Conservation (phyloP, 768 basidiomycete species). For the Pleurotus djamor region DNA sequence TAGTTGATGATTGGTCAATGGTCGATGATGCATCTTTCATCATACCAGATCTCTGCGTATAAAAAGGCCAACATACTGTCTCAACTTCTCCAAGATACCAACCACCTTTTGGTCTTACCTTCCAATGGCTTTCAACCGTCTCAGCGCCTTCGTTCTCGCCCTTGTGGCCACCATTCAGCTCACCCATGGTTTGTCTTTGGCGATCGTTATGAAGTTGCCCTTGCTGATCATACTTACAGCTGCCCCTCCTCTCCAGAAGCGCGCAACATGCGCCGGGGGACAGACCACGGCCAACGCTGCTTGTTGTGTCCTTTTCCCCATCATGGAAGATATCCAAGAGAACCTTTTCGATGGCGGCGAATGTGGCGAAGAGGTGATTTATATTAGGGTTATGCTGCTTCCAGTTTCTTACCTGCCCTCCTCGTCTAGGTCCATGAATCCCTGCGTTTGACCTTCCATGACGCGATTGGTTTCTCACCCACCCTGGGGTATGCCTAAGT, state of each 20-base stretch:
- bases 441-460: slow-evolving; percentile 36
- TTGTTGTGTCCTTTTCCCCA: slow-evolving; percentile 22
- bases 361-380: slow-evolving; percentile 24
- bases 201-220: neutral
- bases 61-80: neutral
- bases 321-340: slow-evolving; percentile 18
- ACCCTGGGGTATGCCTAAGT: slow-evolving; percentile 21
- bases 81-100: neutral
- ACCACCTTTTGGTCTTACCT: neutral
- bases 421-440: slow-evolving; percentile 19
- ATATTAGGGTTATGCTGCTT: no score
- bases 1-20: neutral
- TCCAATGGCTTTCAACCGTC: neutral
- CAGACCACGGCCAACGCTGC: slow-evolving; percentile 23
- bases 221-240: neutral
- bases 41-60: neutral
- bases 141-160: slow-evolving; percentile 1
- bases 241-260: slow-evolving; percentile 11
- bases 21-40: neutral
- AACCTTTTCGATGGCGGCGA: slow-evolving; percentile 24
- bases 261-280: slow-evolving; percentile 24
- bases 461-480: slow-evolving; percentile 41
- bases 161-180: neutral
- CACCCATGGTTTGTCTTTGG: neutral
- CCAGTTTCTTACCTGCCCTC: no score